Evolutionary conservation across 495 filamentous ascomycete species (phyloP).

Genomic region (Haplographium delicatum): DNA sequence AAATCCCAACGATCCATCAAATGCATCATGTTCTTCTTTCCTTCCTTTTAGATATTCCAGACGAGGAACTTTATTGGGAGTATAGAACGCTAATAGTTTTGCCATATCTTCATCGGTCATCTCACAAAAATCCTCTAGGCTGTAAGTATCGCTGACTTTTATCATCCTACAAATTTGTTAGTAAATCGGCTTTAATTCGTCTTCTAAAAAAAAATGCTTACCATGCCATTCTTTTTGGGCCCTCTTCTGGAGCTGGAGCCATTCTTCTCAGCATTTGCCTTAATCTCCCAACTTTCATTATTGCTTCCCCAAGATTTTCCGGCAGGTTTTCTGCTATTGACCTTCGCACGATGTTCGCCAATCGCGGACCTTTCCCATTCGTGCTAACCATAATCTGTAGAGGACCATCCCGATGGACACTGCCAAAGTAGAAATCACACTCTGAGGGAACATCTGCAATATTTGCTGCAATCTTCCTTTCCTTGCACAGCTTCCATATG

Average conservation of each 20-base stretch:
- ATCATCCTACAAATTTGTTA: slow-evolving; percentile 62
- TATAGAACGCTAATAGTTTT: slow-evolving; percentile 64
- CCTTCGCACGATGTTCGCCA: slow-evolving; percentile 80
- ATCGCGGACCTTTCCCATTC: slow-evolving; percentile 90
- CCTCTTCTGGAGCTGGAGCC: slow-evolving; percentile 66
- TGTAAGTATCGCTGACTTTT: slow-evolving; percentile 82
- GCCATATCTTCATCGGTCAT: slow-evolving; percentile 86
- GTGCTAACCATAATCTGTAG: slow-evolving; percentile 98
- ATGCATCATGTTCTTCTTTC: slow-evolving; percentile 43
- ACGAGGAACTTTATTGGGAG: slow-evolving; percentile 41
- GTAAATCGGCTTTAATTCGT: slow-evolving; percentile 1
- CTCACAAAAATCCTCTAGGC: slow-evolving; percentile 75
- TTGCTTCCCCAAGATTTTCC: slow-evolving; percentile 70
- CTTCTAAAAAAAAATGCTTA: slow-evolving; percentile 30
- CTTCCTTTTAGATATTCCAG: slow-evolving; percentile 43
- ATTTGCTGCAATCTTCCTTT: slow-evolving; percentile 78
- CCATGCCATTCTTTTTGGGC: slow-evolving; percentile 91
- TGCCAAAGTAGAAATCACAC: slow-evolving; percentile 98
- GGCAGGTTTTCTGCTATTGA: slow-evolving; percentile 77
- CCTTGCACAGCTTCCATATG: slow-evolving; percentile 91
- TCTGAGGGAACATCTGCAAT: slow-evolving; percentile 95
- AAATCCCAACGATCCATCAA: slow-evolving; percentile 56
- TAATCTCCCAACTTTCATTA: slow-evolving; percentile 74
- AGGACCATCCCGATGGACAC: slow-evolving; percentile 88
- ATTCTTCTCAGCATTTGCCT: slow-evolving; percentile 72